Conservation (phyloP, 306 rosid species). For the Ormosia semicastrata region DNA sequence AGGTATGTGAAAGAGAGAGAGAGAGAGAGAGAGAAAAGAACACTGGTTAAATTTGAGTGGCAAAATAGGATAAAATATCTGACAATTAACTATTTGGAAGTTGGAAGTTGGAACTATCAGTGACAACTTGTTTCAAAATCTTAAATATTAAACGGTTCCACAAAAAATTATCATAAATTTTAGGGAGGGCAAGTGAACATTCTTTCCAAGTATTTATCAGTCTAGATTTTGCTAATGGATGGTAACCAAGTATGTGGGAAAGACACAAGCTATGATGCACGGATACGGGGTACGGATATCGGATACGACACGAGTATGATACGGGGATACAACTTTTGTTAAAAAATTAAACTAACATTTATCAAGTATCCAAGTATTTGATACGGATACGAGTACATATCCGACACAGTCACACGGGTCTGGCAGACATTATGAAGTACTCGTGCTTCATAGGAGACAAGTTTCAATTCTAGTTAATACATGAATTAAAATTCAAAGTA, state of each 20-base stretch:
- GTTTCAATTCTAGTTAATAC: not conserved
- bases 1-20: not conserved
- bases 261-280: too few species aligned
- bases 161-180: not conserved
- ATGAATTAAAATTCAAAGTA: not conserved
- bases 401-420: too few species aligned
- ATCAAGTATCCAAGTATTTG: too few species aligned
- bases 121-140: not conserved
- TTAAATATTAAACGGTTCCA: not conserved
- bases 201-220: not conserved
- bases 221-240: not conserved
- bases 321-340: too few species aligned
- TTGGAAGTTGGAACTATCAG: not conserved
- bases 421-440: too few species aligned
- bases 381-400: too few species aligned
- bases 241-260: not conserved
- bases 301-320: too few species aligned
- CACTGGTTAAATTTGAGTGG: not conserved
- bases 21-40: not conserved
- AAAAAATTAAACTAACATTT: too few species aligned
- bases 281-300: too few species aligned
- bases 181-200: not conserved
- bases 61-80: not conserved
- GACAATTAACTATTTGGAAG: not conserved
- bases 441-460: too few species aligned